These are phyloP conservation scores for Aureobasidium leucospermi DNA, from an alignment of 2,329 filamentous ascomycete genomes.

Conservation along the genomic window DNA sequence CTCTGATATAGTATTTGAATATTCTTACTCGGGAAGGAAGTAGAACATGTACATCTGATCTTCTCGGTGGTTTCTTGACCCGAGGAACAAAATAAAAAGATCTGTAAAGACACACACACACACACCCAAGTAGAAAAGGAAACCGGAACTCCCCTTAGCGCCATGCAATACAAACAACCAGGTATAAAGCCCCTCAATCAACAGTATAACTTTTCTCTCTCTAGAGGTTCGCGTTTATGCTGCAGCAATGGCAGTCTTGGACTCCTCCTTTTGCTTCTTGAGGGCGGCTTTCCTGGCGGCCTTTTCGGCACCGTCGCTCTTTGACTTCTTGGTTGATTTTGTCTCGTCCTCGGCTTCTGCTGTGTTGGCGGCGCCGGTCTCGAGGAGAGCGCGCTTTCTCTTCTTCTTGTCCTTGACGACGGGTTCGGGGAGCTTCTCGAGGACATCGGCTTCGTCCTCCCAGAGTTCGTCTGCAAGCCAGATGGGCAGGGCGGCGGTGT, in stretches of 20 bases:
- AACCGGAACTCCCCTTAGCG: neutral
- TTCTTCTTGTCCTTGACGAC: conserved; percentile 20
- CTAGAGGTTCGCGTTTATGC: neutral
- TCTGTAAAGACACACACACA: neutral
- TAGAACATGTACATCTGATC: neutral
- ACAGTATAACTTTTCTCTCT: neutral
- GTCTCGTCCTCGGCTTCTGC: conserved; percentile 19
- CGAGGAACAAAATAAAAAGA: neutral
- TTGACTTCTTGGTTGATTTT: conserved; percentile 25
- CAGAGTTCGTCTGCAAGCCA: conserved; percentile 92
- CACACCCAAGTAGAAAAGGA: neutral
- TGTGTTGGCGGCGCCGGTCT: conserved; percentile 14
- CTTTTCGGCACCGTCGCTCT: conserved; percentile 21
- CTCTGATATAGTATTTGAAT: neutral
- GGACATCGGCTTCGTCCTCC: conserved; percentile 63
- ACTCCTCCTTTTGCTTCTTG: conserved; percentile 20
- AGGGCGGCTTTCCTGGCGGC: conserved; percentile 20
- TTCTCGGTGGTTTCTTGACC: neutral
- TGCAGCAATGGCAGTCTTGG: conserved; percentile 18
- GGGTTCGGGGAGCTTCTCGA: conserved; percentile 42
- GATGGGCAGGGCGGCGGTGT: conserved; percentile 83
- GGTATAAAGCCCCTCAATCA: neutral
- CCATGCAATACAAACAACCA: conserved; percentile 12
- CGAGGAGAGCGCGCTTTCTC: conserved; percentile 26
- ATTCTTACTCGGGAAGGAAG: neutral